Evolutionary conservation across 2,329 filamentous ascomycete genomes (phyloP).

Genomic region (Zymoseptoria ardabiliae): DNA sequence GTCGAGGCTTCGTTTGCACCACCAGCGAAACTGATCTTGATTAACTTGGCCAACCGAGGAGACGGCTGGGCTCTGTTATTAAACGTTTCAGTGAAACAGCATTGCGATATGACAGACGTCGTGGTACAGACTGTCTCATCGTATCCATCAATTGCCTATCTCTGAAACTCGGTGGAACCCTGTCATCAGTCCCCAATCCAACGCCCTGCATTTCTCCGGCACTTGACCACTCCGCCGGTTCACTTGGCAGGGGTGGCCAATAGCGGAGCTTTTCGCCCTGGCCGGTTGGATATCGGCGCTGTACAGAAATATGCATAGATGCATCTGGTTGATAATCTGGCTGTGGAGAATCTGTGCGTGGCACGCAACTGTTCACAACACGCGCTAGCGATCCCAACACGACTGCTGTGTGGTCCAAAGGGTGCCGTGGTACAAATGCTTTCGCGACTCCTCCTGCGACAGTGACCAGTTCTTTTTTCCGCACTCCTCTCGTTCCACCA

Average conservation of each 20-base stretch:
- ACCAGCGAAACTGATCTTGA: neutral
- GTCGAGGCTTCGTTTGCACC: neutral
- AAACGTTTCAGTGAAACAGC: neutral
- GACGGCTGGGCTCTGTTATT: neutral
- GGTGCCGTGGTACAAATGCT: conserved; percentile 7
- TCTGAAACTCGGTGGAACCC: conserved; percentile 1
- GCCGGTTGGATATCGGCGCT: conserved; percentile 3
- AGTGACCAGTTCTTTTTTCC: neutral
- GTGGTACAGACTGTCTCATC: neutral
- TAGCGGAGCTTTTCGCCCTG: neutral
- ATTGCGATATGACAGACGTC: neutral
- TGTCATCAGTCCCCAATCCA: neutral
- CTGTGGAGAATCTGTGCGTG: neutral
- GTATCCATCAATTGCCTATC: neutral
- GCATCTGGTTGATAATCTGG: neutral
- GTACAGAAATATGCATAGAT: neutral
- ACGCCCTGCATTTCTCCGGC: neutral
- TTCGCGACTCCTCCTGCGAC: neutral
- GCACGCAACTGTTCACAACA: conserved; percentile 1
- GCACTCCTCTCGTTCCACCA: neutral
- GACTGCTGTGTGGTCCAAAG: neutral
- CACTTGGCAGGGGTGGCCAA: conserved; percentile 9
- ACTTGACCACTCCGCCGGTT: conserved; percentile 1
- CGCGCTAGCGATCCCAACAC: conserved; percentile 10
- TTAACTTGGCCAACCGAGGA: neutral